Base-by-base conservation (phyloP, 805 yeast genomes). In the Metschnikowia orientalis region DNA sequence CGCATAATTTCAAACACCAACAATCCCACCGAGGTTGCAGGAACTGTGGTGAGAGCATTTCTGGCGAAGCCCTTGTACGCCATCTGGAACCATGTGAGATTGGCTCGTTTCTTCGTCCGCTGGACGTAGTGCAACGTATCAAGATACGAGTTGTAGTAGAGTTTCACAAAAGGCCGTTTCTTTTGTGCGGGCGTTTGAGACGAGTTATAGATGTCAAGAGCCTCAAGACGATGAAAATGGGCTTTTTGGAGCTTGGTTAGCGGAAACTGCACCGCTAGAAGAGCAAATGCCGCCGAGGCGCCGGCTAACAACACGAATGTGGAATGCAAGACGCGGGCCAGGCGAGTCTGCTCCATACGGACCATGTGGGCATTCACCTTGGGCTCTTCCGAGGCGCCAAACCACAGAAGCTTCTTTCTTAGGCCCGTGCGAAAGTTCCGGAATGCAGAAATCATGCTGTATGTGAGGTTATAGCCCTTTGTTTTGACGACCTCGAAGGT, bases 1-100 rank as follows among this genome's bases (percentile, higher is more conserved):
- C 97, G 67, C 71, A 85, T 71, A 13, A 85, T 79, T 56, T 90
- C 97, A 56, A 90, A 77, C 10, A 86, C 86, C 29, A 90, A 61
- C 23, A 90, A 63, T 0, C 95, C 96, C 25, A 87, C 74, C 25
- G 94, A 82, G 1, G 96, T 85, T 2, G 95, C 86, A 1, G 97
- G 97, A 26, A 89, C 75, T 1, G 84, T 77, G 1, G 86, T 72
- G 29, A 84, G 50, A 0, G 95, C 81, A 40, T 81, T 81, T 37
- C 80, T 63, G 5, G 71, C 63, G 51, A 84, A 86, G 0, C 97
- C 97, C 42, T 77, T 79, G 51, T 88, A 90, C 7, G 79, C 69
- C 75, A 89, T 78, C 16, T 69, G 69, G 22, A 71, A 51, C 79
- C 86, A 79, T 2, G 76, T 59, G 3, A 85, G 71, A 35, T 75